phyloP scores from a whole-genome alignment of 768 basidiomycete genomes.

The Pholiota conissans region DNA sequence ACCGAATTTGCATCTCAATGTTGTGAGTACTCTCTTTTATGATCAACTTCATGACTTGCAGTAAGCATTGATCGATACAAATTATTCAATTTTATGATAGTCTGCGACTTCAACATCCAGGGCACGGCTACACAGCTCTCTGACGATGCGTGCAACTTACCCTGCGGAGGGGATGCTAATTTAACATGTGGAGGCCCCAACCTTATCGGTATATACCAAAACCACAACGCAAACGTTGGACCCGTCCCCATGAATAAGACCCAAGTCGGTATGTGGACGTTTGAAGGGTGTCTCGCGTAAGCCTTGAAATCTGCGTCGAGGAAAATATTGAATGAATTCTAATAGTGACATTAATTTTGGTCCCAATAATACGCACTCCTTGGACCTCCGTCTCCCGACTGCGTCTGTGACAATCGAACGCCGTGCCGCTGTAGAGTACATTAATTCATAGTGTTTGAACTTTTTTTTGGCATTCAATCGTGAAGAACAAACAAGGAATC shows the following conservation, averaged over 20 bases:
- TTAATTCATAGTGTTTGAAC: not conserved
- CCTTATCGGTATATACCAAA: conserved; percentile 17
- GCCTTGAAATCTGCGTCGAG: too few relatives aligned
- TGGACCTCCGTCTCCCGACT: conserved; percentile 13
- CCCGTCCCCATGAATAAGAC: conserved; percentile 16
- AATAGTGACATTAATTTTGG: conserved; percentile 17
- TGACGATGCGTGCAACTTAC: conserved; percentile 13
- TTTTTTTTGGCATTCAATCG: not conserved
- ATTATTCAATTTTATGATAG: too few relatives aligned
- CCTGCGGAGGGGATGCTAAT: conserved; percentile 17
- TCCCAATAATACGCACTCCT: conserved; percentile 9
- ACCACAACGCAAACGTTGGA: conserved; percentile 7
- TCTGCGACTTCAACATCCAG: conserved; percentile 22
- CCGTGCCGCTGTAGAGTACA: conserved; percentile 12
- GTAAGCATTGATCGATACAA: too few relatives aligned
- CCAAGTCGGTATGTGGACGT: conserved; percentile 12
- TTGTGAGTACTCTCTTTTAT: conserved; percentile 12
- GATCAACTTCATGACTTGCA: not conserved
- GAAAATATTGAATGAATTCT: too few relatives aligned
- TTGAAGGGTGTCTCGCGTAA: conserved; percentile 17
- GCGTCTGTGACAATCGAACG: conserved; percentile 11
- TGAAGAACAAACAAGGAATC: not conserved
- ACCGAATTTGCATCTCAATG: conserved; percentile 21
- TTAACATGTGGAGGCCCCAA: conserved; percentile 17
- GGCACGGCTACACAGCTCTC: conserved; percentile 16